Base-by-base conservation (phyloP, 1,139 yeast species). In the Yamadazyma triangularis region DNA sequence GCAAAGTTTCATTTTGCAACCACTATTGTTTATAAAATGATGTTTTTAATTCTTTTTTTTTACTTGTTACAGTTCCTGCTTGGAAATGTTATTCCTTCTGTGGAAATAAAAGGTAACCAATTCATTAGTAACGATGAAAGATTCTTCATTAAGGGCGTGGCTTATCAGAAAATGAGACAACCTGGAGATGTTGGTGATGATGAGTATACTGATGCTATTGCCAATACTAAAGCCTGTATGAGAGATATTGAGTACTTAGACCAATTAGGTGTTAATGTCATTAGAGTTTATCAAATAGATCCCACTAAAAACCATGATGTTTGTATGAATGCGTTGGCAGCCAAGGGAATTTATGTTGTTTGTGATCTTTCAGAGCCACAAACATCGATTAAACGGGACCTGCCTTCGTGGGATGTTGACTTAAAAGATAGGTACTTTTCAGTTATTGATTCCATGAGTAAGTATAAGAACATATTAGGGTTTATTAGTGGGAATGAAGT, bases 401-500 rank as follows among this genome's bases (percentile, higher is more conserved):
- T 43, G 4, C 82, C 83, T 3, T 40, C 52, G 11, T 77, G 83
- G 72, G 66, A 64, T 40, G 44, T 50, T 8, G 64, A 58, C 10
- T 34, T 64, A 13, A 51, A 39, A 28, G 54, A 51, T 13, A 39
- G 71, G 24, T 66, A 64, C 44, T 72, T 68, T 42, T 53, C 58
- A 5, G 83, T 77, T 2, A 63, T 77, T 30, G 79, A 75, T 43
- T 40, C 69, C 1, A 60, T 77, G 66, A 62, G 60, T 23, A 49
- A 56, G 23, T 77, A 73, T 44, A 47, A 60, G 15, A 77, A 77
- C 43, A 42, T 72, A 2, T 51, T 77, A 34, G 84, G 83, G 0
- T 73, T 73, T 45, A 66, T 77, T 48, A 81, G 79, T 1, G 83
- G 82, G 0, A 76, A 77, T 47, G 82, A 77, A 51, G 82, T 77